Percentiles rank a stretch among this genome's conserved stretches.
Evolutionary conservation across 169 alveolate genomes (phyloP).

Genomic region (Plasmodium yoelii): DNA sequence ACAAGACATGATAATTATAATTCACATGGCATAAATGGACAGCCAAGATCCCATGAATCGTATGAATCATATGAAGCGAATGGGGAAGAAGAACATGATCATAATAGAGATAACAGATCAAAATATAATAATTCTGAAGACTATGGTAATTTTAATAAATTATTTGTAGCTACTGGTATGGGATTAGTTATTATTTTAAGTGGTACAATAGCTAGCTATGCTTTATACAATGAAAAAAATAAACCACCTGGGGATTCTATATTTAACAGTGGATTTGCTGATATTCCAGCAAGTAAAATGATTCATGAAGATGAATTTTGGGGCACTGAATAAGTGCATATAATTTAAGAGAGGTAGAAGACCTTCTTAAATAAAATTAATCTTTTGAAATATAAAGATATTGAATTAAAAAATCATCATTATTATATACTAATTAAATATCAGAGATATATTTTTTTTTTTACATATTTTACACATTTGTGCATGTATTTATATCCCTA

Average conservation of each 20-base stretch:
- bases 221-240: slow-evolving; percentile 15
- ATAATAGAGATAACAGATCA: not conserved
- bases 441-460: too few species aligned
- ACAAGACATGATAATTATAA: too few species aligned
- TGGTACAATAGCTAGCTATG: slow-evolving; percentile 32
- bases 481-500: too few species aligned
- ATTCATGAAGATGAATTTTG: slow-evolving; percentile 61
- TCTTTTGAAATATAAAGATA: too few species aligned
- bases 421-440: too few species aligned
- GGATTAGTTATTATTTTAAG: slow-evolving; percentile 23
- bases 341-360: too few species aligned
- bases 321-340: slow-evolving; percentile 19
- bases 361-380: too few species aligned
- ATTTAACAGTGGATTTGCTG: slow-evolving; percentile 19
- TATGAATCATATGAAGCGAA: not conserved
- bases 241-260: slow-evolving; percentile 21
- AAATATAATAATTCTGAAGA: not conserved
- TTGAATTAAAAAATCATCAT: too few species aligned
- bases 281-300: slow-evolving; percentile 13
- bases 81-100: slow-evolving; percentile 4
- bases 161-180: slow-evolving; percentile 54
- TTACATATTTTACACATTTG: too few species aligned
- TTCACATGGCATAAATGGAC: too few species aligned
- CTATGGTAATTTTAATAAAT: slow-evolving; percentile 2
- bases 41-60: too few species aligned